These are phyloP conservation scores for Boletus barrowsii DNA, from an alignment of 768 basidiomycete genomes.

Conservation along the genomic window DNA sequence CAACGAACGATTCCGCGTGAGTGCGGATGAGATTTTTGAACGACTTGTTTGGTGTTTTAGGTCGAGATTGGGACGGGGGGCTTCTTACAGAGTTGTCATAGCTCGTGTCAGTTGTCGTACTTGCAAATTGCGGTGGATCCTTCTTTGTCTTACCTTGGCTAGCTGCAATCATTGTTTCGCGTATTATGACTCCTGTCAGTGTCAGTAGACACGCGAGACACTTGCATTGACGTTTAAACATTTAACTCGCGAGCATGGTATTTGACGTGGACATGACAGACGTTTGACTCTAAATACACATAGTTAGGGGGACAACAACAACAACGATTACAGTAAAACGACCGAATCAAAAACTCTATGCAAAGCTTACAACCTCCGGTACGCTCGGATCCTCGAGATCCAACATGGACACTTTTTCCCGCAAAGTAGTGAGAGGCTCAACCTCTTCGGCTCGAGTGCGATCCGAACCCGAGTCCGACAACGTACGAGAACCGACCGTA, in stretches of 20 bases:
- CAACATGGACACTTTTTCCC: conserved; percentile 24
- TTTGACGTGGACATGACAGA: no score
- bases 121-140: no score
- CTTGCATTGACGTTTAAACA: not conserved
- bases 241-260: no score
- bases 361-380: conserved; percentile 13
- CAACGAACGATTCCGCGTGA: not conserved
- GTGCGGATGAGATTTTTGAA: not conserved
- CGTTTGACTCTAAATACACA: conserved; percentile 22
- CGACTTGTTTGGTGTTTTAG: not conserved
- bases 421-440: conserved; percentile 20
- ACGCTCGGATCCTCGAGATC: conserved; percentile 26
- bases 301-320: conserved; percentile 18
- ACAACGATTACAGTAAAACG: not conserved
- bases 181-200: no score
- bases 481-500: conserved; percentile 24
- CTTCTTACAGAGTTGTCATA: no score
- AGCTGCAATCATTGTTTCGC: no score
- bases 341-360: not conserved
- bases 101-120: no score
- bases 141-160: no score
- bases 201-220: no score
- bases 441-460: conserved; percentile 25
- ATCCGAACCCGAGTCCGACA: conserved; percentile 30
- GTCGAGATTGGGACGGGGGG: no score